phyloP scores from a whole-genome alignment of 768 basidiomycete species.

The Suillus alpinus region DNA sequence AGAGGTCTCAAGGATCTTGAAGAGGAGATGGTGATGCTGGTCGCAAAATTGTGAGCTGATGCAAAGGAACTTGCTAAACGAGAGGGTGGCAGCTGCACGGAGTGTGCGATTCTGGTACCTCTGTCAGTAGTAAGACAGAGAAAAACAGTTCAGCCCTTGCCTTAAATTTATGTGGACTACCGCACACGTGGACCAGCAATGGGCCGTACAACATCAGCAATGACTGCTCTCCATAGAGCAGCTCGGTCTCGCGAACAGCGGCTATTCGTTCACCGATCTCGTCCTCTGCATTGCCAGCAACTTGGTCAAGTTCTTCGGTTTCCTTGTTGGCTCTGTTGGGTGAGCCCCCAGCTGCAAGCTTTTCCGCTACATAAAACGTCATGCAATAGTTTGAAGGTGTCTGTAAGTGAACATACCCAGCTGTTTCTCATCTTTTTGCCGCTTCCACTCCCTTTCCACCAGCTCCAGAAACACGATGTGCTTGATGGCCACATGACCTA shows the following conservation, averaged over 20 bases:
- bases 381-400: neutral
- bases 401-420: conserved; percentile 49
- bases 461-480: conserved; percentile 96
- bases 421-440: conserved; percentile 88
- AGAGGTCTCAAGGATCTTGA: conserved; percentile 92
- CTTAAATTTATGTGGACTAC: conserved; percentile 89
- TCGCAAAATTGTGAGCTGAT: conserved; percentile 95
- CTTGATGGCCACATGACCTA: conserved; percentile 96
- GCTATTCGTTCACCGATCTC: conserved; percentile 94
- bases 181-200: conserved; percentile 86
- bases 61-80: conserved; percentile 96
- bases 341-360: conserved; percentile 44
- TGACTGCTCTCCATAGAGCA: conserved; percentile 81
- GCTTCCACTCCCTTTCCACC: conserved; percentile 94
- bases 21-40: conserved; percentile 79
- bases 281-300: conserved; percentile 96
- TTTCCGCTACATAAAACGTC: conserved; percentile 47
- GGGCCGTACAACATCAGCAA: conserved; percentile 85
- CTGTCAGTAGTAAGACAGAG: conserved; percentile 9
- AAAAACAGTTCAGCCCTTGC: conserved; percentile 36
- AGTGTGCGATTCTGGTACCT: conserved; percentile 72
- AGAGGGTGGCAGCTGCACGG: conserved; percentile 80
- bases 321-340: conserved; percentile 49
- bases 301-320: conserved; percentile 90
- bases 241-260: conserved; percentile 78